Base-by-base conservation (phyloP, 192 early-diverging fungal species). In the Backusella circina region DNA sequence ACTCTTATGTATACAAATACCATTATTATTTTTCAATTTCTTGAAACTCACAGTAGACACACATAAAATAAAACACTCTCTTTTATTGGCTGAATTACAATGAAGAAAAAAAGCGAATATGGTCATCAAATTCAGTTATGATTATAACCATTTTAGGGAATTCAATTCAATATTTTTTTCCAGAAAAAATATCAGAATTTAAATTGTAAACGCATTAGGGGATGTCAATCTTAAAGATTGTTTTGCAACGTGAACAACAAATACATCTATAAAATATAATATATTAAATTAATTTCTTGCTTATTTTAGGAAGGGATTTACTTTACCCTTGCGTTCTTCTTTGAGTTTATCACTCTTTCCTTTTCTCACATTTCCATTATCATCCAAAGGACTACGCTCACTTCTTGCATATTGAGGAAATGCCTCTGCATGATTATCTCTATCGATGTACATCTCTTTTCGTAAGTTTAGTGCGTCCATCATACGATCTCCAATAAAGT, bases 391-490 rank as follows among this genome's bases (percentile, higher is more conserved):
- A 31, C 26, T 70, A 9, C 41, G 26, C 0, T 39, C 38, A 13
- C 39, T 38, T 16, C 26, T 41, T 1, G 37, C 16, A 31, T 38
- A 41, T 28, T 70, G 26, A 30, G 72, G 72, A 38, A 79, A 79
- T 2, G 54, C 32, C 36, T 79, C 37, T 9, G 31, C 10, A 68
- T 74, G 50, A 10, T 61, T 66, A 1, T 74, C 67, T 64, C 77
- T 50, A 36, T 73, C 50, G 26, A 73, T 69, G 16, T 79, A 73
- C 77, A 79, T 79, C 65, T 68, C 71, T 15, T 79, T 79, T 37
- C 77, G 65, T 30, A 54, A 37, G 33, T 35, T 74, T 18, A 79
- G 18, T 33, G 67, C 68, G 0, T 72, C 67, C 5, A 73, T 66
- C 72, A 79, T 69, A 2, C 51, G 50, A 10, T 61, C n/a, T 0